Conservation (phyloP, 2,329 filamentous ascomycete genomes). For the Fusarium staphyleae region DNA sequence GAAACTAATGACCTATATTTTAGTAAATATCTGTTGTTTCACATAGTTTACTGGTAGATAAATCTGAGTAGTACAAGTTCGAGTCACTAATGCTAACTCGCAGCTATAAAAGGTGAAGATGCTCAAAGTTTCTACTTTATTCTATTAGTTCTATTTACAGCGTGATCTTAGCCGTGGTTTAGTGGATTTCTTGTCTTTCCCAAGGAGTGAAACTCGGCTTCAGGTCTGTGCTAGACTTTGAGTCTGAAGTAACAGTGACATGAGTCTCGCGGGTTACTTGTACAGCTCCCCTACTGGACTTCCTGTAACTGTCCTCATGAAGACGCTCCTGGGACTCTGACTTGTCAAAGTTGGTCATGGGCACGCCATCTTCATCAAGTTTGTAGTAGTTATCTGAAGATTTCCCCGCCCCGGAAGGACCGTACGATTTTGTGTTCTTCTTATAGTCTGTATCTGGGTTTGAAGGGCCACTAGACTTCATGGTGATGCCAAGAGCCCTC, state of each 20-base stretch:
- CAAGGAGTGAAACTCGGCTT: neutral
- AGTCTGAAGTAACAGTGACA: neutral
- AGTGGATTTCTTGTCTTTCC: slow-evolving; percentile 4
- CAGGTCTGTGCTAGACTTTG: slow-evolving; percentile 1
- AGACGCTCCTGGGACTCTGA: slow-evolving; percentile 21
- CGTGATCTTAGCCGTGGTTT: no score
- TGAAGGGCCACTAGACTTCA: slow-evolving; percentile 4
- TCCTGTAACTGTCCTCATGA: neutral
- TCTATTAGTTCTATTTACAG: no score
- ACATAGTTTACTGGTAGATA: no score
- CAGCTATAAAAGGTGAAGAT: no score
- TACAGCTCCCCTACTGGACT: neutral
- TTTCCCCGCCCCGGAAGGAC: neutral
- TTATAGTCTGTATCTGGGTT: slow-evolving; percentile 1
- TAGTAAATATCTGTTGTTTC: no score
- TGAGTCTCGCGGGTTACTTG: slow-evolving; percentile 6
- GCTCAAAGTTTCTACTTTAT: no score
- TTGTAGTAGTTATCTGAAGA: slow-evolving; percentile 20
- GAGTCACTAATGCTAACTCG: no score
- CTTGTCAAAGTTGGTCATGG: slow-evolving; percentile 11
- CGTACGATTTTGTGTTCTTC: neutral
- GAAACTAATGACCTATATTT: no score
- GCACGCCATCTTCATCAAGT: slow-evolving; percentile 16
- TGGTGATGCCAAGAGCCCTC: slow-evolving; percentile 8
- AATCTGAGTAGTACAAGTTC: no score